Base-by-base conservation (phyloP, 208 protist species). In the Acanthamoeba healyi region DNA sequence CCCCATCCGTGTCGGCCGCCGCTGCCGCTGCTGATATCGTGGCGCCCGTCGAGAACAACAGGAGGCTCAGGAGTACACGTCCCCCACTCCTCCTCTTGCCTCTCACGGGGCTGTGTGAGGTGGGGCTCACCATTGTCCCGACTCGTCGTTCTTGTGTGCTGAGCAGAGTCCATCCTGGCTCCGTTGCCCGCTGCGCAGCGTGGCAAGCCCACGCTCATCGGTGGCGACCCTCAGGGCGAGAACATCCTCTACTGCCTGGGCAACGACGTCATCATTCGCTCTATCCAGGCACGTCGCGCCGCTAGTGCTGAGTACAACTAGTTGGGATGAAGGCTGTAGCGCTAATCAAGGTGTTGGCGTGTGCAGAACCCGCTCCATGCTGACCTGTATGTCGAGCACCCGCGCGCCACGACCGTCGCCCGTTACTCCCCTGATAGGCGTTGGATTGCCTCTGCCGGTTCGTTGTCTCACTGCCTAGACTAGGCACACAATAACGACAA, bases 381-480 rank as follows among this genome's bases (percentile, higher is more conserved):
- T 36, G 96, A 97, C 51, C 67, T 96, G 17, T 98, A 98, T 63
- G 94, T 87, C n/a, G 97, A 98, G 81, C 97, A 98, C 94, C 70
- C 87, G 51, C n/a, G 32, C 22, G 22, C 72, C n/a, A 94, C 94
- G 0, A 98, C 97, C 15, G 94, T 95, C 24, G 97, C 96, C 2
- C 74, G 87, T 32, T 98, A 97, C 63, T 29, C 96, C 49, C 97
- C 97, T 44, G 93, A 65, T n/a, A 96, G 97, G 32, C 95, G 94
- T 84, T 98, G 97, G 65, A 97, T 98, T 95, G 89, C 93, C 36
- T 97, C 96, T 67, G 97, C 94, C 38, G 97, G 97, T 96, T 65
- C 89, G 34, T 32, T 7, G 15, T 22, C 36, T 34, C 70, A 19
- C 24, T 14, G 12, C 34, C 10, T 34, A 7, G 19, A 12, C 9